Evolutionary conservation across 352 stramenopile species (phyloP), one percentile per base, ranked within the genome.

Genomic region (Phytophthora fragariae): DNA sequence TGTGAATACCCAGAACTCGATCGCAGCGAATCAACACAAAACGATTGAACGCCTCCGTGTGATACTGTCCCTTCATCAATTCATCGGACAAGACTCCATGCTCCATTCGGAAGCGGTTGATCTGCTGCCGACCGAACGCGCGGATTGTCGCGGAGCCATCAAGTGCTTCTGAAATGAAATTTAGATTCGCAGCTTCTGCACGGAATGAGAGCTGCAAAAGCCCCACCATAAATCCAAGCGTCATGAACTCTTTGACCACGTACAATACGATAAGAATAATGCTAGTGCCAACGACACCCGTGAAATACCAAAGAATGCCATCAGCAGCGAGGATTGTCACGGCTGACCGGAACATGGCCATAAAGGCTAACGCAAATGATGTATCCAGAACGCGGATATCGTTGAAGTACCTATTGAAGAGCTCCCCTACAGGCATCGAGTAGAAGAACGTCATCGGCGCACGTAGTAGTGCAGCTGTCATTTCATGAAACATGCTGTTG

Each of bases 341-440:
- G 5, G 75, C 65, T 5, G 76, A 77, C 19, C 76, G 76, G 53
- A 80, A 80, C 61, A 82, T 70, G 7, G 72, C 60, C 63, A 80
- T 69, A 59, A 82, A 77, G 21, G 76, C 62, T 47, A 71, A 37
- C 12, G 62, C 54, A n/a, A 80, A 74, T 9, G 65, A 57, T 14
- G 63, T 79, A 60, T 85, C 78, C 33, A 77, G 31, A 10, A 79
- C 54, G 27, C 65, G 62, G 27, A 85, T 57, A 60, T 83, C 72
- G n/a, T 80, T 68, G 55, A 85, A 77, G 46, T 87, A 87, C 17
- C 80, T 75, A 47, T 82, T 84, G 49, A 87, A 78, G 17, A 87
- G 70, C 37, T 83, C 71, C 0, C 80, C 80, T 21, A 87, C 77
- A n/a, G 80, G 77, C 14, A 77, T 85, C 10, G 72, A 72, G 37